Evolutionary conservation across 163 green algal genomes (phyloP).

Genomic region (Scenedesmus sp.): DNA sequence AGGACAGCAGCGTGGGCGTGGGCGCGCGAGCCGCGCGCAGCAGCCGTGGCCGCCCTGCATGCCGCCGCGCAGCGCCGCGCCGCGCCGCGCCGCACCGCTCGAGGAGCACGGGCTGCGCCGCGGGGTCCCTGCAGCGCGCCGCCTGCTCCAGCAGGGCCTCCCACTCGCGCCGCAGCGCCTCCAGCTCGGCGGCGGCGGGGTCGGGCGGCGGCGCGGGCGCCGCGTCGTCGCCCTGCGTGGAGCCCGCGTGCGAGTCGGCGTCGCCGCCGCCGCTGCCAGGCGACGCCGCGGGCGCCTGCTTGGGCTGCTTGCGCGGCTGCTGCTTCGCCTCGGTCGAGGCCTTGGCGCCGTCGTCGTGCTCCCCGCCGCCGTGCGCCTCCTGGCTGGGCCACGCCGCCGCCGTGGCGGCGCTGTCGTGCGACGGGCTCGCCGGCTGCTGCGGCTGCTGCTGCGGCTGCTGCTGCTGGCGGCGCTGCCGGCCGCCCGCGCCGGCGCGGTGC

Average conservation of each 20-base stretch:
- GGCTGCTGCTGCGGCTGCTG: constrained; percentile 22
- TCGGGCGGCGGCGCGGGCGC: not conserved
- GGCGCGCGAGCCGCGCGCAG: no score
- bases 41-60: no score
- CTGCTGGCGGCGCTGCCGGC: constrained; percentile 6
- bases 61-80: not conserved
- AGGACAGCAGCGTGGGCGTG: no score
- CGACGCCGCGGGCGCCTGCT: constrained; percentile 2
- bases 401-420: constrained; percentile 18
- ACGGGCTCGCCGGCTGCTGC: not conserved
- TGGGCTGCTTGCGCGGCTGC: constrained; percentile 20
- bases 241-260: not conserved
- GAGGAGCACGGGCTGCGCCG: constrained; percentile 38
- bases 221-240: not conserved
- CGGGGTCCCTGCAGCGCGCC: constrained; percentile 36
- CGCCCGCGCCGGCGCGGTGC: not conserved
- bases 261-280: not conserved
- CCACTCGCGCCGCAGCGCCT: constrained; percentile 41
- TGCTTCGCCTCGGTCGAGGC: not conserved
- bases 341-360: not conserved
- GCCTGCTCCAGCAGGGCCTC: constrained; percentile 49
- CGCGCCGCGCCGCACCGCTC: not conserved
- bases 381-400: not conserved
- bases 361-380: no score
- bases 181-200: constrained; percentile 5